Evolutionary conservation across 1,284 basidiomycete species (phyloP).

Genomic region (Coniferiporia sulphurascens): DNA sequence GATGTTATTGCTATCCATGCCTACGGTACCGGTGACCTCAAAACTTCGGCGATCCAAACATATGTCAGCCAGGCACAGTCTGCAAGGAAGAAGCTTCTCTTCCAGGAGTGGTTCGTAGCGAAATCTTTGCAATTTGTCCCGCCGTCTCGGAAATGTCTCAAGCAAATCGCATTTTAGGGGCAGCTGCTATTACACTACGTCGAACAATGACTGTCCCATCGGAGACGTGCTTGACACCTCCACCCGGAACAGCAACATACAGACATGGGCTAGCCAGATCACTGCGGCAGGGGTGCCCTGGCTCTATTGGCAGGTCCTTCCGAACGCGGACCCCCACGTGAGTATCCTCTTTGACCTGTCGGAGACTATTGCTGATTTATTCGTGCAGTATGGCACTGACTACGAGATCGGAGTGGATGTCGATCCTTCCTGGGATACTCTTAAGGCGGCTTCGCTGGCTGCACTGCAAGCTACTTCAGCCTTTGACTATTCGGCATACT

Average conservation of each 20-base stretch:
- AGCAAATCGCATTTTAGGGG: constrained; percentile 23
- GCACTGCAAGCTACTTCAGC: constrained; percentile 14
- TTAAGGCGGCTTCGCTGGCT: constrained; percentile 17
- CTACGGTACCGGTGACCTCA: constrained; percentile 32
- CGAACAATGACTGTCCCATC: constrained; percentile 28
- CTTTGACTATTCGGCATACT: constrained; percentile 18
- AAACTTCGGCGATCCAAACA: constrained; percentile 27
- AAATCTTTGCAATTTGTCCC: neutral
- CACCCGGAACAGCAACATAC: constrained; percentile 29
- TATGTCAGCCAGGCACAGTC: constrained; percentile 29
- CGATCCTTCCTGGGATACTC: constrained; percentile 21
- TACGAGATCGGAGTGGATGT: constrained; percentile 18
- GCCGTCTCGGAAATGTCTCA: neutral
- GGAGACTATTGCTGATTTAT: neutral
- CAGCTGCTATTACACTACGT: constrained; percentile 31
- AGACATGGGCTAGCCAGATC: constrained; percentile 31
- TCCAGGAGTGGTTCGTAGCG: constrained; percentile 33
- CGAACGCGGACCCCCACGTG: constrained; percentile 21
- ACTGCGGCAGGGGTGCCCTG: constrained; percentile 25
- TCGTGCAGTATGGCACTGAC: constrained; percentile 9
- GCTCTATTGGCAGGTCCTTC: constrained; percentile 27
- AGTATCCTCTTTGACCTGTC: neutral
- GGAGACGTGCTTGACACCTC: constrained; percentile 22
- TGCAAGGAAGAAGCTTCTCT: constrained; percentile 31
- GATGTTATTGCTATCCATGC: constrained; percentile 38